phyloP scores from a whole-genome alignment of 2,329 filamentous ascomycete species.

The Calonectria henricotiae region DNA sequence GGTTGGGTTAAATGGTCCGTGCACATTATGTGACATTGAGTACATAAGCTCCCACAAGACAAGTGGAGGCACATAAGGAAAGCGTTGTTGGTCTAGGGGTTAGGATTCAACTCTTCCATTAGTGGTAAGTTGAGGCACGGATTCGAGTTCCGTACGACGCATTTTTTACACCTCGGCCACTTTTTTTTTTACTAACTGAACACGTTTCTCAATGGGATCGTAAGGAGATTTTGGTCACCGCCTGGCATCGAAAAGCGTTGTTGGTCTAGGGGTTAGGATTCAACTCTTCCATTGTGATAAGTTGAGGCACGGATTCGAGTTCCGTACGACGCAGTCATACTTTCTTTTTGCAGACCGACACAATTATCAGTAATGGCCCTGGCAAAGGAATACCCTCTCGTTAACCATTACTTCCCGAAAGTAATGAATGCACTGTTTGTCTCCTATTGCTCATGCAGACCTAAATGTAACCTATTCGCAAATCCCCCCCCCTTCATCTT shows the following conservation, averaged over 20 bases:
- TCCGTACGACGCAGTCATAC: neutral
- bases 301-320: constrained; percentile 21
- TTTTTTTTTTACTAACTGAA: neutral
- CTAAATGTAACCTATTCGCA: too few relatives aligned
- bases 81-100: neutral
- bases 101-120: constrained; percentile 11
- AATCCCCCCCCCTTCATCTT: too few relatives aligned
- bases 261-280: constrained; percentile 22
- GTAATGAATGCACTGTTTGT: too few relatives aligned
- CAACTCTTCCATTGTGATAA: constrained; percentile 10
- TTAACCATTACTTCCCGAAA: too few relatives aligned
- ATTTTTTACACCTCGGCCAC: neutral
- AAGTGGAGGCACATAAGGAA: neutral
- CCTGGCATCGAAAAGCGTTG: neutral
- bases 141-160: constrained; percentile 6
- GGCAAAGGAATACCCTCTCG: too few relatives aligned
- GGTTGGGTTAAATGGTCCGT: neutral
- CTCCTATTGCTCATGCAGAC: too few relatives aligned
- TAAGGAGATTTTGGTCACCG: neutral
- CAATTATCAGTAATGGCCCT: neutral
- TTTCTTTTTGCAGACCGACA: neutral
- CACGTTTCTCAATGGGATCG: neutral
- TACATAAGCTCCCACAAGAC: neutral
- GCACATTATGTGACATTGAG: neutral
- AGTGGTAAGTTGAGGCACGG: constrained; percentile 1